These are phyloP conservation scores for Coemansia sp. DNA, from an alignment of 192 early-diverging fungal genomes.

Conservation along the genomic window DNA sequence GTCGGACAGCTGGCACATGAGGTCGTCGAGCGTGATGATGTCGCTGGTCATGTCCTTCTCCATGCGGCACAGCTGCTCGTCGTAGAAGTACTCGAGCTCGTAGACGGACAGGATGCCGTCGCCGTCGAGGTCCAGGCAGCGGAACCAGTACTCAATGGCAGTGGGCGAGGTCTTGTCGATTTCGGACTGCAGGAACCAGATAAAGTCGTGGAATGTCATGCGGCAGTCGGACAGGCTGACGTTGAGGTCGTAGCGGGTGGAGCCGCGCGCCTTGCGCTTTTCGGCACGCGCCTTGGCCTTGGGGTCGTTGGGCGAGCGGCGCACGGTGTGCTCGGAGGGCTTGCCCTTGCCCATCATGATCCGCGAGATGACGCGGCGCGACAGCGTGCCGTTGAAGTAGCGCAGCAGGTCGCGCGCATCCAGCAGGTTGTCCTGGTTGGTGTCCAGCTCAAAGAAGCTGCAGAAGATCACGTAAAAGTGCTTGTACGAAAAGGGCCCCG, in stretches of 20 bases:
- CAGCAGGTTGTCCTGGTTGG: slow-evolving; percentile 81
- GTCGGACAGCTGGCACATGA: slow-evolving; percentile 55
- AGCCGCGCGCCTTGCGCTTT: slow-evolving; percentile 24
- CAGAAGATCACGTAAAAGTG: slow-evolving; percentile 98
- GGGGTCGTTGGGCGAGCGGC: not conserved
- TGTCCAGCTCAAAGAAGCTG: slow-evolving; percentile 94
- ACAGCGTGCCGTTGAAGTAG: slow-evolving; percentile 74
- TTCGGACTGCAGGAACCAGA: slow-evolving; percentile 81
- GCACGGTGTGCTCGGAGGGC: slow-evolving; percentile 23
- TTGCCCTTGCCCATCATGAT: slow-evolving; percentile 69
- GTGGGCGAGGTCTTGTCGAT: slow-evolving; percentile 71
- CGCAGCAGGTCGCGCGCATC: slow-evolving; percentile 63
- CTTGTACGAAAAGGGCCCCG: slow-evolving; percentile 91
- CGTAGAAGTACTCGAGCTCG: slow-evolving; percentile 82
- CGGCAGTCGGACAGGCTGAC: slow-evolving; percentile 52
- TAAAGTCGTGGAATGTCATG: slow-evolving; percentile 81
- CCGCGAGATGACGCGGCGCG: slow-evolving; percentile 64
- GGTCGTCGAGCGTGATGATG: slow-evolving; percentile 48
- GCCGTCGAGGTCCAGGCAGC: slow-evolving; percentile 86
- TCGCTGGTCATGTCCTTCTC: slow-evolving; percentile 53
- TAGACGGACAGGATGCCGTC: slow-evolving; percentile 83
- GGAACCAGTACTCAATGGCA: slow-evolving; percentile 84
- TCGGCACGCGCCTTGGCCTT: slow-evolving; percentile 22
- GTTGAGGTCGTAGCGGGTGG: slow-evolving; percentile 41
- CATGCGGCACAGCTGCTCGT: slow-evolving; percentile 77